phyloP scores from a whole-genome alignment of 1,284 basidiomycete species.

The Pseudozyma pruni region DNA sequence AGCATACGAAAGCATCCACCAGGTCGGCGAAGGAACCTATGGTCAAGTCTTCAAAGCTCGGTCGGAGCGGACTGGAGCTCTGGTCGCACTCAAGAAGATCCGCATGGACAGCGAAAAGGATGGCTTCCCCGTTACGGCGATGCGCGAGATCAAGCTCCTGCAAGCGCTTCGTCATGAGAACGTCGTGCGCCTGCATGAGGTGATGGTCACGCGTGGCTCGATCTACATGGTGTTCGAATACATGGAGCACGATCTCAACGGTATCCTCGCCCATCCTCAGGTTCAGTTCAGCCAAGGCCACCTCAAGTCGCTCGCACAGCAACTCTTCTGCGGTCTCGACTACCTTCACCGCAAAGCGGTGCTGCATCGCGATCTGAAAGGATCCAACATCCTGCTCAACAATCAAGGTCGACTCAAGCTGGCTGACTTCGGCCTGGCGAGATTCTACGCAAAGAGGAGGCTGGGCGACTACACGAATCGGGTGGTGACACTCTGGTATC shows the following conservation, averaged over 20 bases:
- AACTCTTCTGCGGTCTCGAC: slow-evolving; percentile 91
- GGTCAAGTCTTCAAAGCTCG: slow-evolving; percentile 99
- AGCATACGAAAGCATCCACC: slow-evolving; percentile 86
- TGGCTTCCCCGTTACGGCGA: slow-evolving; percentile 97
- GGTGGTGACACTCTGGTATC: slow-evolving; percentile 99
- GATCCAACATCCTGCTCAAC: slow-evolving; percentile 96
- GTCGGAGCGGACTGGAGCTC: slow-evolving; percentile 78
- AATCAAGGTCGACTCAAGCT: slow-evolving; percentile 92
- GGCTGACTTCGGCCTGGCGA: slow-evolving; percentile 96
- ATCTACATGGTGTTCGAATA: slow-evolving; percentile 99
- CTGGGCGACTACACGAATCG: slow-evolving; percentile 96
- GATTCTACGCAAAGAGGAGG: slow-evolving; percentile 91
- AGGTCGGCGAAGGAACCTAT: slow-evolving; percentile 98
- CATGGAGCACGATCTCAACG: slow-evolving; percentile 98
- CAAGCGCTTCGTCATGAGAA: slow-evolving; percentile 91
- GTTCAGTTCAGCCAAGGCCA: slow-evolving; percentile 85
- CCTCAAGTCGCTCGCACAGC: slow-evolving; percentile 91
- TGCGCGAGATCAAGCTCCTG: slow-evolving; percentile 97
- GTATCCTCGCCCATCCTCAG: slow-evolving; percentile 88
- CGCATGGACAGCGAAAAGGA: slow-evolving; percentile 97
- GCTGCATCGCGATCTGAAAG: slow-evolving; percentile 97
- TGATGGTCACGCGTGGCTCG: slow-evolving; percentile 89
- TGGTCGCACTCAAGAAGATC: slow-evolving; percentile 95
- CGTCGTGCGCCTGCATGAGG: slow-evolving; percentile 89
- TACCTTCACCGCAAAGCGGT: slow-evolving; percentile 95